Base-by-base conservation (phyloP, 2,329 filamentous ascomycete species). In the Calonectria multiphialidica region DNA sequence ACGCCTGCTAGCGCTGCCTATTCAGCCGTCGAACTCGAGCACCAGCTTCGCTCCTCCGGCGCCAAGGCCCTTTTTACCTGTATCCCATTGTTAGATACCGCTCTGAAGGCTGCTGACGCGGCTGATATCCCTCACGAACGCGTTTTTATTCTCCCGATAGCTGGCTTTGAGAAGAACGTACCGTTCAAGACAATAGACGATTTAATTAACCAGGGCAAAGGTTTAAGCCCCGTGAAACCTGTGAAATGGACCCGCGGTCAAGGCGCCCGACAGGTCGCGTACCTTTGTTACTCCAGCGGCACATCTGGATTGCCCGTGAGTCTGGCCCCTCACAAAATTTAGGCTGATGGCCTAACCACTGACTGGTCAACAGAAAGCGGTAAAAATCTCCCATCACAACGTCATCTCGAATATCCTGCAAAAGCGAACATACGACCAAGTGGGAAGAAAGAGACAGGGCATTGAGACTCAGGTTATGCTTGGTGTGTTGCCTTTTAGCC, bases 321-420 rank as follows among this genome's bases (percentile, higher is more conserved):
- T 70, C 37, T 35, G 5, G 2, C 21, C 40, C 15, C 9, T 45
- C 21, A 53, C 13, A 21, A 2, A 3, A 2, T 28, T 21, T n/a
- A n/a, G 42, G 37, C 33, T 30, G 28, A 8, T 30, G 28, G 8
- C 28, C 28, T 30, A 30, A 2, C 8, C 3, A 30, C 23, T 49
- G 50, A 13, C 30, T n/a, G 18, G 12, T 16, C 9, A 16, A 21
- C 40, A 94, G 90, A 95, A 95, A 92, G 94, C 93, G 40, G 94
- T 96, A 53, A 95, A 94, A 93, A 93, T 96, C 71, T 94, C 93
- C 5, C 94, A 96, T 80, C 85, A 86, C 44, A 96, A 96, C 76
- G 92, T 96, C 49, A 95, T 96, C 59, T 90, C 94, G 61, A 96
- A 96, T 78, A 89, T 91, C 0, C 78, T 95, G 37, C 93, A 95